Conservation (phyloP, 1,284 basidiomycete genomes). For the Vanrija sp. region DNA sequence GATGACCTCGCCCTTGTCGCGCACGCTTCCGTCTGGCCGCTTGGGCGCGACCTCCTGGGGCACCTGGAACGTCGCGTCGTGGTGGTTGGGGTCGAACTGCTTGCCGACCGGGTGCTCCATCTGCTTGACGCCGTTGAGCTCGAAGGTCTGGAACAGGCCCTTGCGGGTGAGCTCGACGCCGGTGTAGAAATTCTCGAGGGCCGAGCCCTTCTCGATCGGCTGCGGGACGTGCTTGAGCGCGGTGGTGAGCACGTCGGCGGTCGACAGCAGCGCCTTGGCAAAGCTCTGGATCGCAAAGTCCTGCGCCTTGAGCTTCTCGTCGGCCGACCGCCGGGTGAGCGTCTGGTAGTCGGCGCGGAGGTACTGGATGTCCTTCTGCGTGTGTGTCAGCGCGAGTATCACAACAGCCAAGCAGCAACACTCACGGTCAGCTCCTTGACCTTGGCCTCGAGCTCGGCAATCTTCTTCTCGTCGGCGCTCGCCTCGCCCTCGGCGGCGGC, state of each 20-base stretch:
- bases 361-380: conserved; percentile 75
- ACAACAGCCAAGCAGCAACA: too few species aligned
- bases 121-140: conserved; percentile 87
- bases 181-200: conserved; percentile 66
- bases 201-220: conserved; percentile 51
- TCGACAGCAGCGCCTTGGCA: conserved; percentile 82
- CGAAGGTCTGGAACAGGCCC: conserved; percentile 81
- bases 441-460: conserved; percentile 22
- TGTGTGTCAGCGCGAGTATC: too few species aligned
- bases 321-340: conserved; percentile 79
- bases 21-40: conserved; percentile 52
- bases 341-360: conserved; percentile 93
- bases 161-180: conserved; percentile 93
- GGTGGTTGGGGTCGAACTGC: conserved; percentile 87
- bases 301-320: conserved; percentile 86
- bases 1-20: conserved; percentile 32
- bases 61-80: conserved; percentile 93
- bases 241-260: conserved; percentile 83
- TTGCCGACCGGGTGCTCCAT: conserved; percentile 67
- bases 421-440: not conserved
- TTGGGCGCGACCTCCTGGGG: conserved; percentile 62
- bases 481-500: conserved; percentile 4
- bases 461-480: conserved; percentile 20
- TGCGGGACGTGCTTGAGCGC: conserved; percentile 77
- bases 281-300: conserved; percentile 93